phyloP scores from a whole-genome alignment of 2,329 filamentous ascomycete species.

The Epichloe baconii region DNA sequence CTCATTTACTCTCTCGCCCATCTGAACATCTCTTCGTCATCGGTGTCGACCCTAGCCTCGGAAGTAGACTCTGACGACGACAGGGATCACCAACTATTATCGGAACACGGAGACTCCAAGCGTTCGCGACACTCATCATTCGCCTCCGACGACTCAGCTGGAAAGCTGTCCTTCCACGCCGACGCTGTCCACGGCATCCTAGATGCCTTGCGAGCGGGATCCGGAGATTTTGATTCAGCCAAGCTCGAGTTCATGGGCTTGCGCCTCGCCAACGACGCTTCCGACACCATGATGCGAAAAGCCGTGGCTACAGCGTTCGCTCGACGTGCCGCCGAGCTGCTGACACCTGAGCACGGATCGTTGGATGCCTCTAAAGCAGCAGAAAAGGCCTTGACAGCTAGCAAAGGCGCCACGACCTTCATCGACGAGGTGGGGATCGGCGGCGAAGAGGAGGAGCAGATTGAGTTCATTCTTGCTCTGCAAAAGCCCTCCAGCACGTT shows the following conservation, averaged over 20 bases:
- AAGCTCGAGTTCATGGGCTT: constrained; percentile 88
- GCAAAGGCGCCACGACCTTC: constrained; percentile 41
- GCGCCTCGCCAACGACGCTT: constrained; percentile 82
- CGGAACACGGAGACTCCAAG: constrained; percentile 29
- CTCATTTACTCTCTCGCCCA: constrained; percentile 41
- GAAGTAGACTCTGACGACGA: constrained; percentile 54
- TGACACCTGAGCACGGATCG: constrained; percentile 33
- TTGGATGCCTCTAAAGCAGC: constrained; percentile 53
- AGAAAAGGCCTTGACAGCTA: constrained; percentile 42
- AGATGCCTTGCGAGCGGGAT: constrained; percentile 65
- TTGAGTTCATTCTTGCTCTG: constrained; percentile 70
- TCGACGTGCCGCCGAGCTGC: constrained; percentile 62
- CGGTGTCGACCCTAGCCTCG: constrained; percentile 48
- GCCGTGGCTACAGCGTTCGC: constrained; percentile 79
- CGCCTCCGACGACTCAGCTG: constrained; percentile 56
- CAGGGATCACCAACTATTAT: constrained; percentile 48
- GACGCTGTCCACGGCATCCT: constrained; percentile 81
- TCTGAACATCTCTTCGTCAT: constrained; percentile 40
- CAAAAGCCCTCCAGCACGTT: constrained; percentile 62
- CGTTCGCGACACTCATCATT: constrained; percentile 58
- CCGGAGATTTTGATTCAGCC: constrained; percentile 64
- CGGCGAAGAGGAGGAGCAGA: constrained; percentile 61
- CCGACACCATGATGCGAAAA: constrained; percentile 74
- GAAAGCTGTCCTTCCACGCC: constrained; percentile 54
- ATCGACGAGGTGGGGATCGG: constrained; percentile 47